Base-by-base conservation (phyloP, 345 rosid genomes). In the Murraya paniculata region DNA sequence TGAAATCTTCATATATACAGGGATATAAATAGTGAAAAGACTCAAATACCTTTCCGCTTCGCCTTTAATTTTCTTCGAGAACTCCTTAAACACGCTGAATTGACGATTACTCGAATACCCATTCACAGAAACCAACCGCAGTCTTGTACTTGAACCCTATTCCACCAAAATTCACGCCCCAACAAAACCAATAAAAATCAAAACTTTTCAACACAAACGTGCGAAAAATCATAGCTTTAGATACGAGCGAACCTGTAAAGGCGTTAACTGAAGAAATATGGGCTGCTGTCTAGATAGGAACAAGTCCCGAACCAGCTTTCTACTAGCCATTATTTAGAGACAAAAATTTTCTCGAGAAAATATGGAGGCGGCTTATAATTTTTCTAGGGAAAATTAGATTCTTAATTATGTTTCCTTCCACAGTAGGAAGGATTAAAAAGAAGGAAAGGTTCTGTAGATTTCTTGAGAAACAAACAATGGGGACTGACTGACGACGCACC, bases 1-100 rank as follows among this genome's bases (percentile, higher is more conserved):
- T 28, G 18, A 71, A 24, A 19, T 35, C 28, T 27, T 25, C 6
- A 18, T 6, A 27, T 14, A 45, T 6, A 25, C 21, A 19, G 57
- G 57, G 59, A 53, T 7, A 67, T 9, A 48, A 10, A 27, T 18
- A 7, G 66, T 2, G 55, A 58, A 33, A 28, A 9, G 60, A 41
- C 33, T 13, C 4, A 24, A 75, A 38, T 86, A 92, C 97, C 88
- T 87, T 33, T 82, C 85, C 76, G 82, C 95, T 87, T 92, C 95
- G 48, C 97, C 97, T 88, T 83, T 90, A 72, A 96, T 75, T 79
- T 90, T 87, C 79, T 90, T 87, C 1, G 95, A 91, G 77, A 95
- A 93, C 59, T 95, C 94, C 66, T 89, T 89, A 74, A 96, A 90
- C 41, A 94, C 91, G 39, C 99, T 89, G 79, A 90, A 94, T 75